phyloP scores from a whole-genome alignment of 176 grass and related monocot species.

The Juncus effusus region DNA sequence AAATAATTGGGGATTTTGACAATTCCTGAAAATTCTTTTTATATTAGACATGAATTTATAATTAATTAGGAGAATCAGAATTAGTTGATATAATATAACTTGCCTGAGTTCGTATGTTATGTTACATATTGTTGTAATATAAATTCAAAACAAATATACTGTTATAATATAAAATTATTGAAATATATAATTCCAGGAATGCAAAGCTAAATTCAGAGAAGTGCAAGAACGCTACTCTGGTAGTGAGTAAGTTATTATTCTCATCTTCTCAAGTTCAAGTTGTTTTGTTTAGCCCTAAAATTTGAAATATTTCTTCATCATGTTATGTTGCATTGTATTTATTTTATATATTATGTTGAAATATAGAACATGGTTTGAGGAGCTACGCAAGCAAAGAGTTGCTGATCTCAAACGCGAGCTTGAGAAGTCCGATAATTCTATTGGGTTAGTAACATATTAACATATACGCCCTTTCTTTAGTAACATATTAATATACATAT shows the following conservation, averaged over 20 bases:
- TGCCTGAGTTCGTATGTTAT: no score
- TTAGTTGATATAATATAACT: no score
- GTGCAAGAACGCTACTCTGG: slow-evolving; percentile 62
- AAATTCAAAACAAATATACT: no score
- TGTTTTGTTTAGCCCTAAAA: not conserved
- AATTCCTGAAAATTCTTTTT: no score
- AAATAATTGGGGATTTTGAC: no score
- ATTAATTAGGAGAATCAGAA: no score
- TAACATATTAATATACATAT: not conserved
- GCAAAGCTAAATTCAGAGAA: slow-evolving; percentile 73
- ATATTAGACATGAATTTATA: no score
- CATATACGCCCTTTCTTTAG: slow-evolving; percentile 3
- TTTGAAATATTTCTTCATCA: no score
- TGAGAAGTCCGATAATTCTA: slow-evolving; percentile 70
- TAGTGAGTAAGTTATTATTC: slow-evolving; percentile 55
- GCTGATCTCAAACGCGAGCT: slow-evolving; percentile 69
- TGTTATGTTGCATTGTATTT: not conserved
- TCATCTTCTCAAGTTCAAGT: slow-evolving; percentile 3
- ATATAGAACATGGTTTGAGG: slow-evolving; percentile 81
- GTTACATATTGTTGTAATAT: no score
- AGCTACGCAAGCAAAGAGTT: slow-evolving; percentile 78
- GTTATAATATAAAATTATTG: no score
- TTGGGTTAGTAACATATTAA: slow-evolving; percentile 47
- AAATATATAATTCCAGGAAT: slow-evolving; percentile 52
- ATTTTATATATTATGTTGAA: slow-evolving; percentile 26